phyloP scores from a whole-genome alignment of 2,329 filamentous ascomycete species.

The Trichoderma polysporum region DNA sequence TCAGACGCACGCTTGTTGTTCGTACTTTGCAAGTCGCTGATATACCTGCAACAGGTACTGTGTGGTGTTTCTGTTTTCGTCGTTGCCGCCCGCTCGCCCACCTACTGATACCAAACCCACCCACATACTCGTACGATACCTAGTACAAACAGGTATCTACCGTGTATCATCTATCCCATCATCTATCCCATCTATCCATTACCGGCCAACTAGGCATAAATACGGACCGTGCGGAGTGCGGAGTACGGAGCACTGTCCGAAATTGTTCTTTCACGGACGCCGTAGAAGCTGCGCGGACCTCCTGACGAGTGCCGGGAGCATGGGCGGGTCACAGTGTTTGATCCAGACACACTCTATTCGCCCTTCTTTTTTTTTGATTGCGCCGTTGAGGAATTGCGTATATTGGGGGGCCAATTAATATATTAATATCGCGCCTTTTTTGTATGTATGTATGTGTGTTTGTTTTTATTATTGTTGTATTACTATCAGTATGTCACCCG shows the following conservation, averaged over 20 bases:
- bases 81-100: neutral
- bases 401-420: neutral
- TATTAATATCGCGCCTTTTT: neutral
- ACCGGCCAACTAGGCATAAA: neutral
- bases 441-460: too few relatives aligned
- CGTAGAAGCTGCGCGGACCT: neutral
- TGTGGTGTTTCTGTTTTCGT: neutral
- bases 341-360: neutral
- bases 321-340: neutral
- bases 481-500: neutral
- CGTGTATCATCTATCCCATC: neutral
- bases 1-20: neutral
- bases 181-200: neutral
- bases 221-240: neutral
- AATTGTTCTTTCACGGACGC: neutral
- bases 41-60: neutral
- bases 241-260: neutral
- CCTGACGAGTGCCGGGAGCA: neutral
- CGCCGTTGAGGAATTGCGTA: neutral
- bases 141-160: neutral
- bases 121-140: neutral
- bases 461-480: too few relatives aligned
- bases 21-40: neutral
- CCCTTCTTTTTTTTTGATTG: neutral
- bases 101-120: too few relatives aligned